These are phyloP conservation scores for Vanrija pseudolonga DNA, from an alignment of 1,284 basidiomycete species.

Conservation along the genomic window DNA sequence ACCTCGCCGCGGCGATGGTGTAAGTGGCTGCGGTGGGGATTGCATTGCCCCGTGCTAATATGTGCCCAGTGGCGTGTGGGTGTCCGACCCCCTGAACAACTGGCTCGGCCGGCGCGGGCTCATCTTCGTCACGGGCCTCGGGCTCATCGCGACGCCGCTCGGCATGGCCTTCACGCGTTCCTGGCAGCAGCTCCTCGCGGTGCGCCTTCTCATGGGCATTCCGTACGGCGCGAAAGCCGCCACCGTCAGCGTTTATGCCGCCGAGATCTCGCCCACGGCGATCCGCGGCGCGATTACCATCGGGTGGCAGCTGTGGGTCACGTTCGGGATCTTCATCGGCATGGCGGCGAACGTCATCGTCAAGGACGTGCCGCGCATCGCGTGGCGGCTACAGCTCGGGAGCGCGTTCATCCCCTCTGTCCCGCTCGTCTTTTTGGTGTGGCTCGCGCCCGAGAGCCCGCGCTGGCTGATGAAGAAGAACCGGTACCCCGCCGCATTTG, in stretches of 20 bases:
- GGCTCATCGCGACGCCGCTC: constrained; percentile 27
- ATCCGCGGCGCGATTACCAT: constrained; percentile 54
- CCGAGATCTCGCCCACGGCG: constrained; percentile 43
- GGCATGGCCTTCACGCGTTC: constrained; percentile 55
- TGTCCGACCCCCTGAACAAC: constrained; percentile 68
- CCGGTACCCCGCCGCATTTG: constrained; percentile 62
- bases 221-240: constrained; percentile 46
- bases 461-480: constrained; percentile 70
- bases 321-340: constrained; percentile 27
- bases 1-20: constrained; percentile 54
- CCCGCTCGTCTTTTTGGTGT: constrained; percentile 59
- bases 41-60: too few species aligned
- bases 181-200: constrained; percentile 54
- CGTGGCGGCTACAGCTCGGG: constrained; percentile 52
- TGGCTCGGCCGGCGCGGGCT: constrained; percentile 68
- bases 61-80: constrained; percentile 54
- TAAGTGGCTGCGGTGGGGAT: constrained; percentile 33
- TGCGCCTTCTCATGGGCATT: constrained; percentile 46
- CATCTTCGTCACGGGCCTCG: constrained; percentile 66
- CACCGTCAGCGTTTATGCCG: constrained; percentile 52
- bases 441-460: constrained; percentile 56
- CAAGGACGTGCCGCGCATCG: constrained; percentile 19
- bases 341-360: constrained; percentile 10
- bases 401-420: constrained; percentile 53
- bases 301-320: constrained; percentile 36